A percentile compares a stretch with the other conserved stretches of the same genome.
Evolutionary conservation across 495 filamentous ascomycete genomes (phyloP).

Genomic region (Lentithecium fluviatile): DNA sequence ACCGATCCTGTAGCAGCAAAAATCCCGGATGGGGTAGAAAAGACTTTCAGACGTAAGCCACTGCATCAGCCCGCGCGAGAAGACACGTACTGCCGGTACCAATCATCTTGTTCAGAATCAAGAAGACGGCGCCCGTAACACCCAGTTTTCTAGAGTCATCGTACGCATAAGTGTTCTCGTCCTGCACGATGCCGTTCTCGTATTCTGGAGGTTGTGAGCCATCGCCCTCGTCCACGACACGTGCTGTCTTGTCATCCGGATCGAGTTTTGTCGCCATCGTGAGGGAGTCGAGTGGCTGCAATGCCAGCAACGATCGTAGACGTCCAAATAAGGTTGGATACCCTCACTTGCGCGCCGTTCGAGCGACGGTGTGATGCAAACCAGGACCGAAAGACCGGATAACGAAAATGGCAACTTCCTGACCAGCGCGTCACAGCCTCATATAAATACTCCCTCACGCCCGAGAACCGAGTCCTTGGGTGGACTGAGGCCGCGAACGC

Average conservation of each 20-base stretch:
- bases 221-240: neutral
- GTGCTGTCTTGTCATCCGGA: neutral
- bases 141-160: slow-evolving; percentile 52
- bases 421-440: too few relatives aligned
- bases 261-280: slow-evolving; percentile 6
- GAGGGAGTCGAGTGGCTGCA: neutral
- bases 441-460: slow-evolving; percentile 2
- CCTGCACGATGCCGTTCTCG: slow-evolving; percentile 30
- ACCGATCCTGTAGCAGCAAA: slow-evolving; percentile 52
- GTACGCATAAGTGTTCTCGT: slow-evolving; percentile 47
- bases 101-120: slow-evolving; percentile 61
- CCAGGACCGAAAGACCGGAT: slow-evolving; percentile 5
- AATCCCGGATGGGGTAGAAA: slow-evolving; percentile 53
- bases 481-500: neutral
- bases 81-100: slow-evolving; percentile 51
- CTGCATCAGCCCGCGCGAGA: too few relatives aligned
- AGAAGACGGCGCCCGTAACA: slow-evolving; percentile 52
- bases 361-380: neutral
- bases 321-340: slow-evolving; percentile 2
- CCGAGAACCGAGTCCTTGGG: neutral
- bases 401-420: neutral
- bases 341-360: neutral
- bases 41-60: slow-evolving; percentile 40
- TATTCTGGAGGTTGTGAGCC: neutral
- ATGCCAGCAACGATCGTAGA: neutral